Base-by-base conservation (phyloP, 2,329 filamentous ascomycete species). In the Fusarium algeriense region DNA sequence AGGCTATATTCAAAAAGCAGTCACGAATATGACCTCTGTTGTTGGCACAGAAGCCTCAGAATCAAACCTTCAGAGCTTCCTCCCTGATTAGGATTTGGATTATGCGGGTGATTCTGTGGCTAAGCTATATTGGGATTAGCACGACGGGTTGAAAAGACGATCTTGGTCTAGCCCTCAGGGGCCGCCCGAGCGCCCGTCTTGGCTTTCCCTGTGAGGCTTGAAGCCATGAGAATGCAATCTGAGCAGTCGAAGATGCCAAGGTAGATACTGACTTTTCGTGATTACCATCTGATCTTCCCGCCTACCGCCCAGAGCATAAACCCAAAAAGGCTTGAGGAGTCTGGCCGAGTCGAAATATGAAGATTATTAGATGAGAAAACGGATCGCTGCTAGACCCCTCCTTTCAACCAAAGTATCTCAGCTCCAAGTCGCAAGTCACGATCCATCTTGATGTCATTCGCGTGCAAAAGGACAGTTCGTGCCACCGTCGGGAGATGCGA, bases 31-130 rank as follows among this genome's bases (percentile, higher is more conserved):
- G 46, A 52, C 32, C 26, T 40, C 17, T 20, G 26, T 26, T 17
- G 17, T 56, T 56, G 49, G 32, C 26, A 26, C 34, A 32, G 40
- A 57, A 37, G 50, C 50, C 34, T 32, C 26, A 45, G 38, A 57
- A 34, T 37, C 32, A 30, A 32, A 11, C 28, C 37, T 32, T 13
- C 28, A 55, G 41, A 35, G 17, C 56, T 62, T 35, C 46, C 72
- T 70, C 73, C 73, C 69, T 74, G 69, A 73, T 73, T 64, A 49
- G 69, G 61, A 64, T 60, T 45, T 52, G 54, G 54, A 32, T 64
- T 64, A 67, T 63, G 67, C 48, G 50, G 62, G 66, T 71, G 50
- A 50, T 55, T 52, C 34, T 40, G 5, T 41, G 44, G 32, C 61
- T 74, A 75, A 61, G 9, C 69, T 53, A n/a, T 10, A 23, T 57